A percentile compares a stretch with the other conserved stretches of the same genome.
phyloP scores from a whole-genome alignment of 1,139 yeast species.

The Pichia sp. region DNA sequence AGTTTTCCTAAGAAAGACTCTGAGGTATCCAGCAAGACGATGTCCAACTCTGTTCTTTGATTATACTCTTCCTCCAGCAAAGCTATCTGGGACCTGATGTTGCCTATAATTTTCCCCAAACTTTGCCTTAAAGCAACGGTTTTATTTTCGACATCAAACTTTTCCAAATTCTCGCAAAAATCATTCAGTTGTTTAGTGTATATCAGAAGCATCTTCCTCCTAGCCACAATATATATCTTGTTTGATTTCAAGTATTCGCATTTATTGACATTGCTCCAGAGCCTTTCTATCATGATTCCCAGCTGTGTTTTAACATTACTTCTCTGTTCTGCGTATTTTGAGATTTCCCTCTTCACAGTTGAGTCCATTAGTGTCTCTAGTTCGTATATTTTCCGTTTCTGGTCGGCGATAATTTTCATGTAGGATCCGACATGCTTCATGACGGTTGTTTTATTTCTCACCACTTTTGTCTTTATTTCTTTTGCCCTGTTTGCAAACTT shows the following conservation, averaged over 20 bases:
- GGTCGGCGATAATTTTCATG: constrained; percentile 79
- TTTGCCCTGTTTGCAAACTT: constrained; percentile 90
- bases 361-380: constrained; percentile 12
- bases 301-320: constrained; percentile 39
- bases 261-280: constrained; percentile 12
- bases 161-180: constrained; percentile 26
- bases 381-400: constrained; percentile 57
- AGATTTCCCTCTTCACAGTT: constrained; percentile 11
- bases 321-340: constrained; percentile 29
- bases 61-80: constrained; percentile 50
- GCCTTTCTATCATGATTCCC: constrained; percentile 32
- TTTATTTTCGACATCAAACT: constrained; percentile 22
- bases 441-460: constrained; percentile 69
- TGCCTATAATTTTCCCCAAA: constrained; percentile 26
- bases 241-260: constrained; percentile 34
- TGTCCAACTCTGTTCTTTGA: constrained; percentile 48
- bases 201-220: constrained; percentile 48
- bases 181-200: constrained; percentile 40
- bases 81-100: constrained; percentile 40
- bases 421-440: constrained; percentile 88
- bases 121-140: constrained; percentile 22
- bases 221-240: constrained; percentile 51
- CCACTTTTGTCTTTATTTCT: constrained; percentile 77
- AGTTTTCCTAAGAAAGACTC: constrained; percentile 42
- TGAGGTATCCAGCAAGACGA: constrained; percentile 42